Base-by-base conservation (phyloP, 2,329 filamentous ascomycete species). In the Fusarium albosuccineum region DNA sequence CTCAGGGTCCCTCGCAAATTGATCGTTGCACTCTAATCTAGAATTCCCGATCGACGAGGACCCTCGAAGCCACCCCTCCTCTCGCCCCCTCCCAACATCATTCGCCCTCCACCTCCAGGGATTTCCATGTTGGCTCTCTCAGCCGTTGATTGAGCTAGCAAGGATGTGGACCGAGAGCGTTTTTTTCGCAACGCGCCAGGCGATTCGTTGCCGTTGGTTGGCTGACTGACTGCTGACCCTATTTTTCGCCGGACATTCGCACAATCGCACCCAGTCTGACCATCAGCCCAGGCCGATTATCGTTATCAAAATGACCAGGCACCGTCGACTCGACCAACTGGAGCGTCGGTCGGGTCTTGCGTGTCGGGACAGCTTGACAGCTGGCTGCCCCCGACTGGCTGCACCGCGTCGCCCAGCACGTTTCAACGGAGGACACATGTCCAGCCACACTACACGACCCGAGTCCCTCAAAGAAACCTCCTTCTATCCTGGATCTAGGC, bases 391-490 rank as follows among this genome's bases (percentile, higher is more conserved):
- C 71, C 73, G 67, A 75, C 72, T 73, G 74, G 74, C 73, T 74
- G 67, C 62, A 57, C 50, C 66, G 66, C 67, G 68, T 67, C 44
- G 64, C 61, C 67, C 74, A 73, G 70, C 71, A 73, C 75, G 74
- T 78, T 78, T 78, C 75, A 78, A 75, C 69, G 69, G 75, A 72
- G 64, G 74, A 76, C 76, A 78, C 76, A 77, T 77, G 75, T 74
- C 73, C 71, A 77, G 74, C 73, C 75, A 77, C 74, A 74, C 51
- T 64, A 33, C 62, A 68, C 64, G 53, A 50, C 56, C 66, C 60
- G 59, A 60, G 59, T 59, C 52, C 54, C 62, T 56, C 54, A 65
- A 52, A 49, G 65, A 65, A 60, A 53, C 70, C 63, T 64, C 60
- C 52, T 39, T 64, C 52, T 65, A 56, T 64, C 58, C 59, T 64